phyloP scores from a whole-genome alignment of 768 basidiomycete genomes.

The Boletus tylopilopsis region DNA sequence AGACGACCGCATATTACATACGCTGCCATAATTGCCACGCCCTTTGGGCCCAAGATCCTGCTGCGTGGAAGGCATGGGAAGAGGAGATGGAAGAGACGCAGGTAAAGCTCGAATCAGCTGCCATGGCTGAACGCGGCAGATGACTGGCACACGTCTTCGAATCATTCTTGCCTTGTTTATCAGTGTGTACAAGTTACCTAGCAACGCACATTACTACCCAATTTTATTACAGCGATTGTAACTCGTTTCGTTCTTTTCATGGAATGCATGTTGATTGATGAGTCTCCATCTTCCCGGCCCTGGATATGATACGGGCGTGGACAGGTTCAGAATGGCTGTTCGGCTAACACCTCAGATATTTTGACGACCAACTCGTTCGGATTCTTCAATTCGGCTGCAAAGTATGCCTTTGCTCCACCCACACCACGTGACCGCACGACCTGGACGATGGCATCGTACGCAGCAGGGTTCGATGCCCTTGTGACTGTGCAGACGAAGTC shows the following conservation, averaged over 20 bases:
- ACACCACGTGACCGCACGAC: constrained; percentile 41
- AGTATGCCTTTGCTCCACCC: constrained; percentile 48
- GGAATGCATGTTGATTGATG: background rate
- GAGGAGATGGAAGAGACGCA: constrained; percentile 38
- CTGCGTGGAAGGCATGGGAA: constrained; percentile 41
- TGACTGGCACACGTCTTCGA: background rate
- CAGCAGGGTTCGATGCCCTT: constrained; percentile 30
- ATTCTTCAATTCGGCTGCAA: constrained; percentile 47
- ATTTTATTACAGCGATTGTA: background rate
- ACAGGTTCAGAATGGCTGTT: constrained; percentile 46
- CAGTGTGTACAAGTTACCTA: background rate
- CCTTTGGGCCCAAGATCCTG: constrained; percentile 34
- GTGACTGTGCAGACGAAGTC: constrained; percentile 47
- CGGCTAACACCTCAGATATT: constrained; percentile 48
- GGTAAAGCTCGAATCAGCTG: constrained; percentile 28
- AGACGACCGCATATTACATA: constrained; percentile 43
- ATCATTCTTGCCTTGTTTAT: background rate
- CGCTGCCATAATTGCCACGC: constrained; percentile 47
- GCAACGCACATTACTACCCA: background rate
- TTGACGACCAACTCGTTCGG: constrained; percentile 48
- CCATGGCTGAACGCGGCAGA: background rate
- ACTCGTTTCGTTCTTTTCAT: background rate
- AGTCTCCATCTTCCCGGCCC: background rate
- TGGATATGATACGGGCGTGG: background rate
- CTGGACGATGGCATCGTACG: constrained; percentile 40